Conservation (phyloP, 768 basidiomycete genomes). For the Phaffia tasmanica region DNA sequence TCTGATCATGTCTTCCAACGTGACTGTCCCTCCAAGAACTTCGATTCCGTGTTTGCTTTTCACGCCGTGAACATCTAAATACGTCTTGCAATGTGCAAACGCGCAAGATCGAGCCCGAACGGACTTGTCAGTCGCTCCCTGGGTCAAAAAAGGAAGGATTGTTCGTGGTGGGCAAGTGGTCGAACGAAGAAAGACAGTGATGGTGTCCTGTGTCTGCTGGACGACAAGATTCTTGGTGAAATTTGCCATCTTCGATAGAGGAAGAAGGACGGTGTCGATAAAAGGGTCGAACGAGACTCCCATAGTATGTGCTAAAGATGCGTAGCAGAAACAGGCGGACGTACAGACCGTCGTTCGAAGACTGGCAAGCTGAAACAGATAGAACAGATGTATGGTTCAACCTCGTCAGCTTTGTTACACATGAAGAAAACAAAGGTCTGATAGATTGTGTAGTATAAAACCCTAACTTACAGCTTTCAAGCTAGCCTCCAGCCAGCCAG, state of each 20-base stretch:
- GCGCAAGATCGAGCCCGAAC: conserved; percentile 59
- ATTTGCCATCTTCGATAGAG: conserved; percentile 71
- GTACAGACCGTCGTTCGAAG: conserved; percentile 80
- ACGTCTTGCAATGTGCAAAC: conserved; percentile 60
- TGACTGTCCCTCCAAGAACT: conserved; percentile 52
- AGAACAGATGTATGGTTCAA: background rate
- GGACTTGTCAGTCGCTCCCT: conserved; percentile 65
- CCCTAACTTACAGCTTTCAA: conserved; percentile 60
- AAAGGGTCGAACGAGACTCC: conserved; percentile 62
- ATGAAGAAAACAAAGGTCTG: background rate
- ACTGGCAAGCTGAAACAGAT: conserved; percentile 58
- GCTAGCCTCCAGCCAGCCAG: conserved; percentile 67
- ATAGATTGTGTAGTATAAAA: background rate
- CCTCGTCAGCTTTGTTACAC: background rate
- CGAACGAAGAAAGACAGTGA: conserved; percentile 56
- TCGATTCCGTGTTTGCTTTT: conserved; percentile 60
- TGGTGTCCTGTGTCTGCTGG: conserved; percentile 66
- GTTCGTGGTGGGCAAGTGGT: conserved; percentile 61
- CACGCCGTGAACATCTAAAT: conserved; percentile 60
- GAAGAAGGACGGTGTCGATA: conserved; percentile 62
- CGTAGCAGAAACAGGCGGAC: conserved; percentile 65
- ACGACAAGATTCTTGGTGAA: conserved; percentile 88
- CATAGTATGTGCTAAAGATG: conserved; percentile 59
- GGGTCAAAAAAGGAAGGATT: conserved; percentile 57
- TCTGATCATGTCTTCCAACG: conserved; percentile 61